Base-by-base conservation (phyloP, 75 land plant genomes). In the Gnetum montanum region DNA sequence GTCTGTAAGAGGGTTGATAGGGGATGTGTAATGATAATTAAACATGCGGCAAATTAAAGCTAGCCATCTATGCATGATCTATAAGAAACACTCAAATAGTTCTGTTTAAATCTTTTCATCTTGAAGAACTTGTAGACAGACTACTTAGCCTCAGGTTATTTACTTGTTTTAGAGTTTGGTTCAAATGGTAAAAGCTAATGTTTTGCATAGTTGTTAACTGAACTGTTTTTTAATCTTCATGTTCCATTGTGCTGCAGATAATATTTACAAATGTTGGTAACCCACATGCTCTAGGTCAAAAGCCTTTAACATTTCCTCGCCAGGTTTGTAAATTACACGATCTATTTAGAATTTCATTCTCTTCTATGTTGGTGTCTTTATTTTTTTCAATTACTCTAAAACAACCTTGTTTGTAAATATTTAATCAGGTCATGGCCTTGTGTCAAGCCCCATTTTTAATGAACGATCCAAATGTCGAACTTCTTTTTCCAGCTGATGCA, bases 241-340 rank as follows among this genome's bases (percentile, higher is more conserved):
- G 23, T 53, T 53, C 50, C 46, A 31, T 3, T 66, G 23, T 35
- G 19, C 57, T 60, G 52, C 83, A 95, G 99, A 95, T 95, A 28
- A 74, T 95, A 43, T 95, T 95, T 68, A 90, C 91, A 36, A 95
- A 95, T 76, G 99, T 95, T 57, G 99, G 99, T 38, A 95, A 95
- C 48, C 99, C 99, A 63, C 99, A 95, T 59, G 99, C 99, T 31
- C 65, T 95, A 27, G 99, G 99, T 36, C 99, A 95, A 68, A 95
- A 81, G 65, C 99, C 96, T 4, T 66, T 95, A 51, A 95, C 92
- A 6, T 95, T 95, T 36, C 83, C 97, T 54, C 99, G 99, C 19
- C 96, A 95, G 96, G 98, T 88, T 27, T 37, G 55, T 60, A 13
- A 30, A 57, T 5, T 26, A n/a, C n/a, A n/a, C n/a, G n/a, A n/a